Base-by-base conservation (phyloP, 1,284 basidiomycete species). In the Fistulinella staudtii region DNA sequence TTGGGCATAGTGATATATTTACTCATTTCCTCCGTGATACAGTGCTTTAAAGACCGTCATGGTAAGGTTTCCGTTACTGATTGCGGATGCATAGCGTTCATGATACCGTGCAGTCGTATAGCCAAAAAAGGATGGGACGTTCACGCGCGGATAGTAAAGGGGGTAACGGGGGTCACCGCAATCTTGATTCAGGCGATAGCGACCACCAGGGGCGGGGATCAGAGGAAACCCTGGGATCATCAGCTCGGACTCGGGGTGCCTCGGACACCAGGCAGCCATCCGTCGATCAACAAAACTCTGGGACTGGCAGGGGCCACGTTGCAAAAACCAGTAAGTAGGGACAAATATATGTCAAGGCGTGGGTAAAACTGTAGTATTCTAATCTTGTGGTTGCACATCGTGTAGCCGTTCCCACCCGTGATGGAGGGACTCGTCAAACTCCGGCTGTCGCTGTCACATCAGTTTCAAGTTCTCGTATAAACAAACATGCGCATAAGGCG, bases 1-100 rank as follows among this genome's bases (percentile, higher is more conserved):
- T 35, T 41, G 21, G 36, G 39, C 50, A 28, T 42, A 25, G 34
- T 46, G 35, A 25, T 46, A 40, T 55, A 53, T 30, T 57, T 29
- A 53, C 51, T 25, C 22, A 36, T 40, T 23, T 49, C 27, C 45
- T 25, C 45, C 24, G 39, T 42, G 36, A 47, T 52, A 8, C 46
- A 83, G 81, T 30, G 87, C 87, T 6, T 64, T 89, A 43, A 85
- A 84, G 57, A 80, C 85, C 21, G 80, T 89, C 28, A 85, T 89
- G 77, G 84, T 85, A 62, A 65, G 71, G 58, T 20, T 51, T 44
- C 35, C 31, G 36, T 29, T 31, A 33, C 46, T 35, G 47, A 37
- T 45, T 45, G 33, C 41, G 30, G 17, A 30, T 45, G 14, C 34
- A 22, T 40, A 36, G 27, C 47, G 47, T 45, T 46, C 41, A 54